A percentile compares a stretch with the other conserved stretches of the same genome.
These are phyloP conservation scores for Anthracocystis setariae DNA, from an alignment of 1,284 basidiomycete genomes.

Conservation along the genomic window DNA sequence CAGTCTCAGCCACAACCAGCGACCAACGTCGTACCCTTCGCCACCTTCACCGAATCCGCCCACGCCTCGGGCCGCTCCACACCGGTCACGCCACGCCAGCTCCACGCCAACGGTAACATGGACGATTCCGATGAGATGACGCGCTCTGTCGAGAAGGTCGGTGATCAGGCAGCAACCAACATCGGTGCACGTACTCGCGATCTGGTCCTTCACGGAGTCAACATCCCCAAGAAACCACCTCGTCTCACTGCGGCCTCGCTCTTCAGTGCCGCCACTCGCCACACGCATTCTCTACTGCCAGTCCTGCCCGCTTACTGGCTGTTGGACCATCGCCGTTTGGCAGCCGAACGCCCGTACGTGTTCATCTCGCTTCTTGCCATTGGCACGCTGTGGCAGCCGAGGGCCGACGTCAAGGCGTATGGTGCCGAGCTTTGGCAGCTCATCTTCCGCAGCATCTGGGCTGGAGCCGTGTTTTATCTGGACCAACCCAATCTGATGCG, in stretches of 20 bases:
- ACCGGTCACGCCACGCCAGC: constrained; percentile 31
- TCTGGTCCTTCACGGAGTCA: constrained; percentile 50
- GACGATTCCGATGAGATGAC: constrained; percentile 46
- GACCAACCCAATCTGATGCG: constrained; percentile 43
- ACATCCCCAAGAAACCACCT: constrained; percentile 49
- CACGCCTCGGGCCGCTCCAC: constrained; percentile 41
- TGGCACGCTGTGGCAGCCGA: constrained; percentile 43
- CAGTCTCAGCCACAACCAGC: constrained; percentile 25
- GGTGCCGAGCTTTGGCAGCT: constrained; percentile 48
- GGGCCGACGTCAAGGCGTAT: constrained; percentile 43
- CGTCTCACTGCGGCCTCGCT: constrained; percentile 43
- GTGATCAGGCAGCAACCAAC: constrained; percentile 44
- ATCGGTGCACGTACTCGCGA: constrained; percentile 45
- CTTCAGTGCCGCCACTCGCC: constrained; percentile 39
- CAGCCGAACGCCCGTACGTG: constrained; percentile 38
- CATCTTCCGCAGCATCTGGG: constrained; percentile 49
- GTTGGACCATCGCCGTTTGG: constrained; percentile 36
- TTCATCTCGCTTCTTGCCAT: constrained; percentile 39
- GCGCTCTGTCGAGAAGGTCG: constrained; percentile 40
- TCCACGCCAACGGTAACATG: constrained; percentile 8
- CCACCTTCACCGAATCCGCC: constrained; percentile 37
- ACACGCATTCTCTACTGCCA: constrained; percentile 32
- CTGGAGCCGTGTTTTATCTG: constrained; percentile 44
- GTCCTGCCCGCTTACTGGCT: constrained; percentile 43
- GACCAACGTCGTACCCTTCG: constrained; percentile 31